These are phyloP conservation scores for Parastagonospora avenae DNA, from an alignment of 2,329 filamentous ascomycete genomes.

Conservation along the genomic window DNA sequence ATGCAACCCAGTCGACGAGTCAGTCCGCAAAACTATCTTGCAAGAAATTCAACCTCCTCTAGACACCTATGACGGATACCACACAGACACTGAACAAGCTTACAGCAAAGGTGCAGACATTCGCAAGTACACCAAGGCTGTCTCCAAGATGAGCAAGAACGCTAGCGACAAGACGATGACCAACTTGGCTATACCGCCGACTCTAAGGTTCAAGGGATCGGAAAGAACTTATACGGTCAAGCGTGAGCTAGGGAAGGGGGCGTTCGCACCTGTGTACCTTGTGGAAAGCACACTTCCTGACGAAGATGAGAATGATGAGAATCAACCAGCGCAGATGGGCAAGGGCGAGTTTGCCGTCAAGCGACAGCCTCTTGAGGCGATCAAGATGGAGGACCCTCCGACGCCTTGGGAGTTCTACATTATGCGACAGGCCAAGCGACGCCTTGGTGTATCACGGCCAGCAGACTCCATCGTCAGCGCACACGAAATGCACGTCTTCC, in stretches of 20 bases:
- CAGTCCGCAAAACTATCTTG: constrained; percentile 75
- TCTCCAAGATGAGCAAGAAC: constrained; percentile 61
- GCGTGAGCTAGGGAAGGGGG: constrained; percentile 86
- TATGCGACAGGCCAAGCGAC: constrained; percentile 78
- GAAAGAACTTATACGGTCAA: constrained; percentile 75
- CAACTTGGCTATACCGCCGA: constrained; percentile 64
- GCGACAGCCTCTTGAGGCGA: constrained; percentile 72
- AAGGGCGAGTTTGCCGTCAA: constrained; percentile 64
- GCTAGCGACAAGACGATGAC: constrained; percentile 65
- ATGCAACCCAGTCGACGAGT: constrained; percentile 88
- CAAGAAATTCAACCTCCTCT: constrained; percentile 75
- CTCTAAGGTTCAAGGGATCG: constrained; percentile 70
- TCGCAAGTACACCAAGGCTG: constrained; percentile 76
- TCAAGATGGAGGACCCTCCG: constrained; percentile 93
- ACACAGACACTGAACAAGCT: constrained; percentile 68
- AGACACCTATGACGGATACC: constrained; percentile 76
- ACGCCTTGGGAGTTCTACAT: constrained; percentile 97
- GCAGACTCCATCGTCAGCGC: constrained; percentile 79
- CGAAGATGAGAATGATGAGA: constrained; percentile 52
- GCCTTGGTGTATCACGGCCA: constrained; percentile 73
- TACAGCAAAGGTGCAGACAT: constrained; percentile 76
- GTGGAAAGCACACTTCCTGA: constrained; percentile 72
- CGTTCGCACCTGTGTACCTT: constrained; percentile 94
- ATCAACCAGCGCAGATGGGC: constrained; percentile 61
- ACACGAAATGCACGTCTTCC: constrained; percentile 90